Conservation (phyloP, 2,329 filamentous ascomycete genomes). For the Aspergillus fructus region DNA sequence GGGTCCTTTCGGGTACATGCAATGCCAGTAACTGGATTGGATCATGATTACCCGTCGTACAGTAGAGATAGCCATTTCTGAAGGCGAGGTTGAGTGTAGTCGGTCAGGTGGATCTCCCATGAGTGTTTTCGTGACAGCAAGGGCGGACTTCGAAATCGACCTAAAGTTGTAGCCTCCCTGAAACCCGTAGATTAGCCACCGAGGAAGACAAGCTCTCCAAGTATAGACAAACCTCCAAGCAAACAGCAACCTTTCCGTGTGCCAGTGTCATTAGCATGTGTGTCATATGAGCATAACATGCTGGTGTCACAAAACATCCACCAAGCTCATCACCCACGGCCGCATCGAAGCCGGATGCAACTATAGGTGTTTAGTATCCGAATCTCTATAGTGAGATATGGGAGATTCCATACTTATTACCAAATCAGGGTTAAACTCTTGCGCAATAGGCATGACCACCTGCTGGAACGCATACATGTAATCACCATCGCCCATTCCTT, state of each 20-base stretch:
- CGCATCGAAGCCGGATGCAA: slow-evolving; percentile 94
- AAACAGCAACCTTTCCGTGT: slow-evolving; percentile 84
- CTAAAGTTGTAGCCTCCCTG: slow-evolving; percentile 87
- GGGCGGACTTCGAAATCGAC: slow-evolving; percentile 87
- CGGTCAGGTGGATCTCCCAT: slow-evolving; percentile 89
- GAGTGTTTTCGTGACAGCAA: slow-evolving; percentile 85
- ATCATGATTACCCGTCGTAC: slow-evolving; percentile 58
- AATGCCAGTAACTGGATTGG: slow-evolving; percentile 77
- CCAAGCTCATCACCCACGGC: slow-evolving; percentile 91
- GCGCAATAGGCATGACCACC: slow-evolving; percentile 92
- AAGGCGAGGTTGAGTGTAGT: slow-evolving; percentile 48
- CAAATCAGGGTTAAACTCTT: slow-evolving; percentile 89
- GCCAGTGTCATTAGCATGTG: slow-evolving; percentile 98
- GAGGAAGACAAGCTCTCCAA: neutral
- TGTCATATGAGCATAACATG: slow-evolving; percentile 97
- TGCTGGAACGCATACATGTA: slow-evolving; percentile 96
- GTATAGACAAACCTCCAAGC: slow-evolving; percentile 62
- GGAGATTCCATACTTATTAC: slow-evolving; percentile 65
- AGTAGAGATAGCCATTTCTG: slow-evolving; percentile 54
- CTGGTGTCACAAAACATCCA: slow-evolving; percentile 85
- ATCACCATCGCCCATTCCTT: slow-evolving; percentile 90
- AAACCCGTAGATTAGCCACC: neutral
- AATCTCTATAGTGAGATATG: neutral
- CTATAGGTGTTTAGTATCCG: slow-evolving; percentile 37
- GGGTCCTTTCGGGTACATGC: slow-evolving; percentile 67